Conservation (phyloP, 2,329 filamentous ascomycete genomes). For the Diaporthe batatas region DNA sequence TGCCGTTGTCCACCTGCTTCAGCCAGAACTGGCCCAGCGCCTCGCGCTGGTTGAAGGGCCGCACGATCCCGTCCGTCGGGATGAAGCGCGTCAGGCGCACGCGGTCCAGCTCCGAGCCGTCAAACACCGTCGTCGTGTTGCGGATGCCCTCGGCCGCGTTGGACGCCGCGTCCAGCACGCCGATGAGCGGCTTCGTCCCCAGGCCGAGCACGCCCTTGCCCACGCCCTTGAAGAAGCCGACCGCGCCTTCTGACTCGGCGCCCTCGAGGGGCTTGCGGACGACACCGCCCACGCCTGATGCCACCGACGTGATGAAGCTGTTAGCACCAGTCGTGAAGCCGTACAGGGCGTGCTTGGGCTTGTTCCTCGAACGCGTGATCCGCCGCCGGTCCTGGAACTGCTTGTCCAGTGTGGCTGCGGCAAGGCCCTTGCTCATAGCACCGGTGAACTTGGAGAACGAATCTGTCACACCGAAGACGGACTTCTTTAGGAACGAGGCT, state of each 20-base stretch:
- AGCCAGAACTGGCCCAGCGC: slow-evolving; percentile 98
- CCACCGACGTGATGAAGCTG: slow-evolving; percentile 91
- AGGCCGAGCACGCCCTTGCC: slow-evolving; percentile 94
- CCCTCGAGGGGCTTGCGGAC: slow-evolving; percentile 95
- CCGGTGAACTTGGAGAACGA: slow-evolving; percentile 98
- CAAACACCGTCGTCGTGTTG: slow-evolving; percentile 98
- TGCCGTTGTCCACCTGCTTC: slow-evolving; percentile 97
- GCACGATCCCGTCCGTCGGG: slow-evolving; percentile 90
- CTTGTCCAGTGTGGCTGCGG: slow-evolving; percentile 95
- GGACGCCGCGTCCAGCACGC: slow-evolving; percentile 95
- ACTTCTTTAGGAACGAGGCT: slow-evolving; percentile 98
- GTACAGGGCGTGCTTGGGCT: slow-evolving; percentile 96
- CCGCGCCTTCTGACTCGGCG: slow-evolving; percentile 92
- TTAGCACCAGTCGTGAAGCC: slow-evolving; percentile 96
- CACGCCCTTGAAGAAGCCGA: slow-evolving; percentile 97
- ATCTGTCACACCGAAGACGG: slow-evolving; percentile 96
- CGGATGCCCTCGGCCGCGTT: slow-evolving; percentile 98
- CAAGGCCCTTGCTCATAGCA: slow-evolving; percentile 95
- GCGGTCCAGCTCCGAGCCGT: slow-evolving; percentile 92
- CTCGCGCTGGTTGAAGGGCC: slow-evolving; percentile 94
- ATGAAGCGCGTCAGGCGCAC: slow-evolving; percentile 95
- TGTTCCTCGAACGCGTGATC: slow-evolving; percentile 91
- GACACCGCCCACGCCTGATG: slow-evolving; percentile 92
- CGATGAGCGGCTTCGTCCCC: slow-evolving; percentile 97
- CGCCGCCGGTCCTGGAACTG: slow-evolving; percentile 97